Conservation (phyloP, 345 rosid species). For the Bruguiera gymnorhiza region DNA sequence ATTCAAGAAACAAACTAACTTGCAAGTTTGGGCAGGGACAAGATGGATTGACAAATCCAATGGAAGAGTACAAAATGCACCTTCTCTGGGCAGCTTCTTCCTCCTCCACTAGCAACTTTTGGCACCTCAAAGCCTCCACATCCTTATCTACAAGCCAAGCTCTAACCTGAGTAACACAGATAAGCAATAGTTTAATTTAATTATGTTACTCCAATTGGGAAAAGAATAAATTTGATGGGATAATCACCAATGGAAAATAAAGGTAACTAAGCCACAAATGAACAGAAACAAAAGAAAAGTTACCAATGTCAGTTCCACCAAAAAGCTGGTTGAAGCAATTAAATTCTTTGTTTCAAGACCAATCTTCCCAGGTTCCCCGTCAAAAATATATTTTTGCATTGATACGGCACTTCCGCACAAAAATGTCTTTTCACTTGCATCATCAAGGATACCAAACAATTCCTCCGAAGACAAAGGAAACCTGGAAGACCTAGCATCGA, state of each 20-base stretch:
- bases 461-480: constrained; percentile 74
- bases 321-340: constrained; percentile 78
- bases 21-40: not conserved
- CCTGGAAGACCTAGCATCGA: constrained; percentile 62
- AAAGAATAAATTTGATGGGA: too few relatives aligned
- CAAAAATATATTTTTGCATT: constrained; percentile 86
- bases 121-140: constrained; percentile 89
- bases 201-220: too few relatives aligned
- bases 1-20: constrained; percentile 2
- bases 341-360: constrained; percentile 80
- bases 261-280: not conserved
- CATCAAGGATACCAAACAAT: constrained; percentile 78
- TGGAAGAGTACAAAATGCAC: constrained; percentile 27
- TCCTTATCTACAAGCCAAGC: constrained; percentile 95
- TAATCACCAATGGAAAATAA: not conserved
- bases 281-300: constrained; percentile 7
- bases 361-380: constrained; percentile 77
- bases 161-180: constrained; percentile 46
- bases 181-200: not conserved
- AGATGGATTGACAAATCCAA: not conserved
- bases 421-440: constrained; percentile 95
- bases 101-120: constrained; percentile 87
- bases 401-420: constrained; percentile 57
- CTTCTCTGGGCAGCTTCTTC: constrained; percentile 95
- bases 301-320: constrained; percentile 91